phyloP scores from a whole-genome alignment of 2,329 filamentous ascomycete genomes.

The Fusarium circinatum region DNA sequence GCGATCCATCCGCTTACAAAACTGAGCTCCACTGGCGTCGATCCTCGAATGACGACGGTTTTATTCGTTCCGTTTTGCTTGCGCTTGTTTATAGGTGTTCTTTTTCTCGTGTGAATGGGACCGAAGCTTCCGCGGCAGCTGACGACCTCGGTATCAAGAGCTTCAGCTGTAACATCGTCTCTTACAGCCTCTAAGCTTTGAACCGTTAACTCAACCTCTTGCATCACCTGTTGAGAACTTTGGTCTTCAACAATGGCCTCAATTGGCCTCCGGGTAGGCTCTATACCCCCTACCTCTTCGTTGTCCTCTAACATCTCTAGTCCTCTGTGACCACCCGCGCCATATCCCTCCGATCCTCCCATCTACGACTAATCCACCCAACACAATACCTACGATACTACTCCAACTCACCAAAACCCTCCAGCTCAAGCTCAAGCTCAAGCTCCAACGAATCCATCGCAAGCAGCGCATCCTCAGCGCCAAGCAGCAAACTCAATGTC shows the following conservation, averaged over 20 bases:
- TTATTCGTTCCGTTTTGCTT: background rate
- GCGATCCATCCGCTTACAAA: conserved; percentile 17
- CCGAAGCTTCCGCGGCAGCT: background rate
- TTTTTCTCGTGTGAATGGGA: conserved; percentile 3
- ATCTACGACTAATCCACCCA: conserved; percentile 14
- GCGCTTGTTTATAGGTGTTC: background rate
- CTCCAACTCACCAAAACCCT: conserved; percentile 28
- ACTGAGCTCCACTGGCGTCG: conserved; percentile 28
- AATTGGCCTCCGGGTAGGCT: conserved; percentile 41
- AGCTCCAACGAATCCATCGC: background rate
- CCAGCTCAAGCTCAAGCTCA: background rate
- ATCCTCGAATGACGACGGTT: background rate
- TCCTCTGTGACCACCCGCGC: conserved; percentile 37
- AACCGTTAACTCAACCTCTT: background rate
- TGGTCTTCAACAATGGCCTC: conserved; percentile 29
- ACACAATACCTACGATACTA: conserved; percentile 34
- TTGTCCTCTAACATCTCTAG: conserved; percentile 20
- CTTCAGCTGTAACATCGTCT: conserved; percentile 27
- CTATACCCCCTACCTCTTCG: background rate
- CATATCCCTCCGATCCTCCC: conserved; percentile 34
- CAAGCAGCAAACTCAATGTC: conserved; percentile 47
- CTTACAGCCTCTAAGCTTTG: background rate
- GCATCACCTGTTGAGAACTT: background rate
- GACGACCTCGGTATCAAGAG: conserved; percentile 9
- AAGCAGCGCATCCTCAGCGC: background rate